Evolutionary conservation across 2,329 filamentous ascomycete genomes (phyloP), one percentile per base, ranked within the genome.

Genomic region (Emergomyces africanus): DNA sequence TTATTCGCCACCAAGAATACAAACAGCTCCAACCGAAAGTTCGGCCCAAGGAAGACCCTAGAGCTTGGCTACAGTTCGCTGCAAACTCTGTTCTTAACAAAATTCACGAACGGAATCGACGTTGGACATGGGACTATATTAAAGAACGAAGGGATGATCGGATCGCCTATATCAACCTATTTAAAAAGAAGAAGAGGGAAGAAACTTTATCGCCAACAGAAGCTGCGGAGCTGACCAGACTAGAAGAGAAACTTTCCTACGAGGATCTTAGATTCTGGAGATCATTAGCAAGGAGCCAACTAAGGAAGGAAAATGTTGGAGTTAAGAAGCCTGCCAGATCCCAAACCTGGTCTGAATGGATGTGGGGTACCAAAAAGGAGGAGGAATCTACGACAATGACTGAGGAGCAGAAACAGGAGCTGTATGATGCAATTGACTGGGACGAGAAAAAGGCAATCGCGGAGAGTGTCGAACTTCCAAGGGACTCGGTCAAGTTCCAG

Each of bases 191-290:
- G 72, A 90, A 90, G 69, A 82, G 86, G 61, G 87, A 88, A 61
- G 82, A 86, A 65, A 78, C 77, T 59, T 75, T 96, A 12, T 80
- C 84, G 0, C 71, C 84, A 0, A 78, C 85, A 8, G 94, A 99
- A 65, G 79, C 73, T 1, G 84, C 86, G 50, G 88, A 91, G 44
- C 70, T 96, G 1, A 83, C 86, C 49, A 79, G 79, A 54, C 80
- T 99, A 2, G 94, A 99, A 71, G 84, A 83, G 77, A 96, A 96
- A 70, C 80, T 96, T 1, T 85, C 81, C 39, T 99, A 99, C 70
- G 94, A 99, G 71, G 95, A 99, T 70, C 79, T 99, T 57, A 87
- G 94, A 4, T 99, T 99, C 75, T 99, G 94, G 91, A 83, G 94
- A 63, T 97, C 94, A 0, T 72, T 99, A 59, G 94, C 92, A 35